Evolutionary conservation across 495 filamentous ascomycete genomes (phyloP).

Genomic region (Talaromyces adpressus): DNA sequence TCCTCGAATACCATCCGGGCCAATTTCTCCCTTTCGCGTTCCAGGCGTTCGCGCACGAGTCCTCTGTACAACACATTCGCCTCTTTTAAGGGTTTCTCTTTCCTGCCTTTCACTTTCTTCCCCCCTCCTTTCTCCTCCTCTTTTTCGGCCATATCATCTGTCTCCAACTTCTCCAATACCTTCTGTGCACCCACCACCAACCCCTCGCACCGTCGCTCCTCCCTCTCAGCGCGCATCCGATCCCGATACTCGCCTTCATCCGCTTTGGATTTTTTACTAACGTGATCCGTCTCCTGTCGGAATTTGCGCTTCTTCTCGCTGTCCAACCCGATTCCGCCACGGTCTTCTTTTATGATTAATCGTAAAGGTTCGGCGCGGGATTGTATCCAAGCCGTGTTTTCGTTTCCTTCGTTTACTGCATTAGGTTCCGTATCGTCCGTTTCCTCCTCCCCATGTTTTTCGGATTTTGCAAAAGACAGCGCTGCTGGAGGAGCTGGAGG

Average conservation of each 20-base stretch:
- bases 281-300: conserved; percentile 50
- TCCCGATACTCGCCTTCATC: conserved; percentile 73
- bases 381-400: conserved; percentile 11
- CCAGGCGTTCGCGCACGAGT: conserved; percentile 58
- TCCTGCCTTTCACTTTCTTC: conserved; percentile 7
- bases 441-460: conserved; percentile 10
- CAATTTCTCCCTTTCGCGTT: conserved; percentile 60
- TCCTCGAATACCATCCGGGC: conserved; percentile 65
- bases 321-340: conserved; percentile 81
- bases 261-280: conserved; percentile 52
- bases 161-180: conserved; percentile 67
- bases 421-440: background rate
- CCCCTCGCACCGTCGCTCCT: conserved; percentile 60
- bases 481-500: background rate
- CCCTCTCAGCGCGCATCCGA: conserved; percentile 61
- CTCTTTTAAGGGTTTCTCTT: conserved; percentile 40
- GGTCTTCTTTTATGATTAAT: conserved; percentile 66
- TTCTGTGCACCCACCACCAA: conserved; percentile 70
- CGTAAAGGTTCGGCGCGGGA: conserved; percentile 58
- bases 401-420: background rate
- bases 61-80: conserved; percentile 78
- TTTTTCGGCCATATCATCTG: conserved; percentile 13
- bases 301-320: conserved; percentile 77
- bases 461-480: conserved; percentile 5
- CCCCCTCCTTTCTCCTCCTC: conserved; percentile 15